Evolutionary conservation across 805 yeast genomes (phyloP).

Genomic region (Candida khao-thaluensis): DNA sequence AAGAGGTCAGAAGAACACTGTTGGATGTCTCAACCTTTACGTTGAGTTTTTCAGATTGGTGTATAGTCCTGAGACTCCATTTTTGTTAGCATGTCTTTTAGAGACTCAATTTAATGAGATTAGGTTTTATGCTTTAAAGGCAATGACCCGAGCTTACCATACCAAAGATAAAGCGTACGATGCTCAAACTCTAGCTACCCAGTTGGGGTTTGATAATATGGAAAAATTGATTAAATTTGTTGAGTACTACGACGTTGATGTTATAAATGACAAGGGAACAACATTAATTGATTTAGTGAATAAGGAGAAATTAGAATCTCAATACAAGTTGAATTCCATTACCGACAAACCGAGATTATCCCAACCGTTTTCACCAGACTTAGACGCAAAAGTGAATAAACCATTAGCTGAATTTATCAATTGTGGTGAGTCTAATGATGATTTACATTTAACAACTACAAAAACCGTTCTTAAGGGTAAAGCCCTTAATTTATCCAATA

Average conservation of each 20-base stretch:
- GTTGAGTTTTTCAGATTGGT: conserved; percentile 59
- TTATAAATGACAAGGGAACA: conserved; percentile 28
- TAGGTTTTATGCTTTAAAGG: conserved; percentile 67
- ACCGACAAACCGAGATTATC: conserved; percentile 39
- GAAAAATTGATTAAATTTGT: conserved; percentile 58
- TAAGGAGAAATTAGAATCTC: conserved; percentile 40
- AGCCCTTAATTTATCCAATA: conserved; percentile 2
- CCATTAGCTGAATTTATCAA: conserved; percentile 30
- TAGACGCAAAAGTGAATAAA: conserved; percentile 26
- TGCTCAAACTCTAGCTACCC: conserved; percentile 41
- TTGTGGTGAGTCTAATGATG: conserved; percentile 30
- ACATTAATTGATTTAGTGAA: conserved; percentile 39
- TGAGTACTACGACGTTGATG: conserved; percentile 58
- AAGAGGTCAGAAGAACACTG: conserved; percentile 48
- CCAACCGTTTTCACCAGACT: conserved; percentile 32
- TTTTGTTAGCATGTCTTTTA: conserved; percentile 66
- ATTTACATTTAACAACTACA: conserved; percentile 21
- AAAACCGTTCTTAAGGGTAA: not conserved
- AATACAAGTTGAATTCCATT: conserved; percentile 38
- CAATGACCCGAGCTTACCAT: conserved; percentile 67
- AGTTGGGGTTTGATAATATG: conserved; percentile 67
- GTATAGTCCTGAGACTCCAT: conserved; percentile 52
- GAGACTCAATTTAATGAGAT: conserved; percentile 82
- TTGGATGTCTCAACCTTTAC: conserved; percentile 61
- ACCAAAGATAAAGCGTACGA: conserved; percentile 67